These are phyloP conservation scores for Trametes coccinea DNA, from an alignment of 768 basidiomycete genomes.

Conservation along the genomic window DNA sequence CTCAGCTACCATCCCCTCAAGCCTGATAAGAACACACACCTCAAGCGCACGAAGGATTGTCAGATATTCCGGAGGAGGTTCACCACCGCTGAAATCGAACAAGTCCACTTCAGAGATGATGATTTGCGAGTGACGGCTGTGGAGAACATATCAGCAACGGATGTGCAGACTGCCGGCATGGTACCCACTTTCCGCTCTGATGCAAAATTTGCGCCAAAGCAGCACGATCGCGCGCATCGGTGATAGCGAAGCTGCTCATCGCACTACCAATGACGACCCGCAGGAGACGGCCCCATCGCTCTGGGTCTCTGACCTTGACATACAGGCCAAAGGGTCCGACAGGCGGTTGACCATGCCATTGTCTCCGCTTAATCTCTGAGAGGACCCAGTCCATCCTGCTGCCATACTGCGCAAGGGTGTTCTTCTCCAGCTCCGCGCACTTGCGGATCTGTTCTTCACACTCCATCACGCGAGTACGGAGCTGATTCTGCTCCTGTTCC, in stretches of 20 bases:
- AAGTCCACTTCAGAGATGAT: slow-evolving; percentile 70
- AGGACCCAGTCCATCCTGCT: slow-evolving; percentile 58
- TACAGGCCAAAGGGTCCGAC: slow-evolving; percentile 79
- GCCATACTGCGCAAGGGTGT: slow-evolving; percentile 64
- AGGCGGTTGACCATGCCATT: slow-evolving; percentile 67
- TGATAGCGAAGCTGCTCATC: slow-evolving; percentile 75
- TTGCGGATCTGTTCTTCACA: slow-evolving; percentile 51
- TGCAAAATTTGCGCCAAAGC: slow-evolving; percentile 58
- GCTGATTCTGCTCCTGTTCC: slow-evolving; percentile 33
- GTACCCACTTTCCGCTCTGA: slow-evolving; percentile 62
- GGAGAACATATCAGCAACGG: neutral
- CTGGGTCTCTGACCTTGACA: slow-evolving; percentile 70
- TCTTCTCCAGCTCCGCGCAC: slow-evolving; percentile 52
- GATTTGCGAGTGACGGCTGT: slow-evolving; percentile 53
- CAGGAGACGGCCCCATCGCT: slow-evolving; percentile 66
- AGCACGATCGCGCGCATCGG: slow-evolving; percentile 61
- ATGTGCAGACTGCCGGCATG: neutral
- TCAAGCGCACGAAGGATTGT: slow-evolving; percentile 84
- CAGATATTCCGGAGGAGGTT: slow-evolving; percentile 58
- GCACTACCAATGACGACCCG: slow-evolving; percentile 55
- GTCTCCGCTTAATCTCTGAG: slow-evolving; percentile 47
- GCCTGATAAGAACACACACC: no score
- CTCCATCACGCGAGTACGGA: slow-evolving; percentile 43
- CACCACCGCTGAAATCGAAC: slow-evolving; percentile 79
- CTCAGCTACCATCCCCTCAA: neutral